Percentiles rank a stretch among this genome's conserved stretches.
Conservation (phyloP, 192 early-diverging fungal species). For the Chytriomyces sp. region DNA sequence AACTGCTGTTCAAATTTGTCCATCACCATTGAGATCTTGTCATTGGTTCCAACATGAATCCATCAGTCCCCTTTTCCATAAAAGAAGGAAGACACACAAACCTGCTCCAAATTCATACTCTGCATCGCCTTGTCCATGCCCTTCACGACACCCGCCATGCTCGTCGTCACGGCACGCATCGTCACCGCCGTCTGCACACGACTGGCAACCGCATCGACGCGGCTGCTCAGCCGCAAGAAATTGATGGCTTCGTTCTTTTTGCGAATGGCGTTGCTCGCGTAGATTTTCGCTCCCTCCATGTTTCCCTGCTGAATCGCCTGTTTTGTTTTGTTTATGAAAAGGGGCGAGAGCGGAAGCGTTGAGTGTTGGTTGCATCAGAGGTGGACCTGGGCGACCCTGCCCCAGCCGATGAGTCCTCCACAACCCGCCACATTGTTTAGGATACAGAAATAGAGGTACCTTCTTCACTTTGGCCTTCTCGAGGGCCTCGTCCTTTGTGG, state of each 20-base stretch:
- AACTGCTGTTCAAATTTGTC: constrained; percentile 97
- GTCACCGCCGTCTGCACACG: constrained; percentile 92
- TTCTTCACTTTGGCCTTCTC: constrained; percentile 90
- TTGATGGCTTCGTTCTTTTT: constrained; percentile 96
- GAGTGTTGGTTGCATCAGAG: neutral
- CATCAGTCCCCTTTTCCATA: neutral
- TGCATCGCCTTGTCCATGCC: constrained; percentile 94
- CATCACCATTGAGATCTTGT: constrained; percentile 93
- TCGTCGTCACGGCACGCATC: constrained; percentile 82
- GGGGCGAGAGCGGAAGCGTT: neutral
- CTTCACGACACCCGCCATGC: constrained; percentile 87
- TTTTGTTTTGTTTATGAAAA: neutral
- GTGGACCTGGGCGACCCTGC: neutral
- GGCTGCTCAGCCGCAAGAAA: constrained; percentile 80
- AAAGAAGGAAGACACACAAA: constrained; percentile 26
- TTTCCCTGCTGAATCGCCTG: constrained; percentile 92
- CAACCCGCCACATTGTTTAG: no score
- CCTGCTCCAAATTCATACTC: constrained; percentile 95
- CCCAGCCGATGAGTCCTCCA: no score
- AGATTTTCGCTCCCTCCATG: constrained; percentile 89
- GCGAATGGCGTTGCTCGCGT: constrained; percentile 93
- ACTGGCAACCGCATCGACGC: constrained; percentile 90
- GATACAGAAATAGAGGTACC: constrained; percentile 42
- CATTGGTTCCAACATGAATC: neutral
- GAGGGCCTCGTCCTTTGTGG: constrained; percentile 76